These are phyloP conservation scores for Ustilago shanxiensis DNA, from an alignment of 1,284 basidiomycete genomes.

Conservation along the genomic window DNA sequence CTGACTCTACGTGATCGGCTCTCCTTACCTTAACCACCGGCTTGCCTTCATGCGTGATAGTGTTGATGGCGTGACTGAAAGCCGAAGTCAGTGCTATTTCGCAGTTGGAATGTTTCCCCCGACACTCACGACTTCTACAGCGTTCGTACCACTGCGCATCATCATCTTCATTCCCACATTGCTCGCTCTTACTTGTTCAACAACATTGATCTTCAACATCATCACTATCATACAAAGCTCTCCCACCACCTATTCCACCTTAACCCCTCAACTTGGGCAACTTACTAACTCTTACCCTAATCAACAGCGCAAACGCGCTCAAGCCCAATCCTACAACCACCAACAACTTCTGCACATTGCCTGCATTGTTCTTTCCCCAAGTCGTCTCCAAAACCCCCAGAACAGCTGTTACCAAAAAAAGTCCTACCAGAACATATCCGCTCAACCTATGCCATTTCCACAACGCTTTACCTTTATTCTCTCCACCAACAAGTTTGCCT, in stretches of 20 bases:
- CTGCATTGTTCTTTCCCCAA: conserved; percentile 40
- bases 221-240: background rate
- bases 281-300: conserved; percentile 37
- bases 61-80: too few species aligned
- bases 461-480: conserved; percentile 38
- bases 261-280: conserved; percentile 35
- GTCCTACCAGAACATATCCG: conserved; percentile 50
- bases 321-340: conserved; percentile 15
- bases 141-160: too few species aligned
- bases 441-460: conserved; percentile 57
- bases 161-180: too few species aligned
- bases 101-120: too few species aligned
- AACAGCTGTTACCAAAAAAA: conserved; percentile 45
- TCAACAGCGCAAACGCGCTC: conserved; percentile 7
- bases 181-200: too few species aligned
- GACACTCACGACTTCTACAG: too few species aligned
- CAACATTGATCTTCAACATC: too few species aligned
- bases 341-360: conserved; percentile 1
- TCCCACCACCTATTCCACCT: background rate
- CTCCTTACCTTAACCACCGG: too few species aligned
- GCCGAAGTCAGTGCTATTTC: too few species aligned
- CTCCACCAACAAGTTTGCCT: conserved; percentile 50
- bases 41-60: too few species aligned
- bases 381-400: conserved; percentile 54
- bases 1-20: too few species aligned